Evolutionary conservation across 2,329 filamentous ascomycete genomes (phyloP), one percentile per base, ranked within the genome.

Genomic region (Aspergillus sp.): DNA sequence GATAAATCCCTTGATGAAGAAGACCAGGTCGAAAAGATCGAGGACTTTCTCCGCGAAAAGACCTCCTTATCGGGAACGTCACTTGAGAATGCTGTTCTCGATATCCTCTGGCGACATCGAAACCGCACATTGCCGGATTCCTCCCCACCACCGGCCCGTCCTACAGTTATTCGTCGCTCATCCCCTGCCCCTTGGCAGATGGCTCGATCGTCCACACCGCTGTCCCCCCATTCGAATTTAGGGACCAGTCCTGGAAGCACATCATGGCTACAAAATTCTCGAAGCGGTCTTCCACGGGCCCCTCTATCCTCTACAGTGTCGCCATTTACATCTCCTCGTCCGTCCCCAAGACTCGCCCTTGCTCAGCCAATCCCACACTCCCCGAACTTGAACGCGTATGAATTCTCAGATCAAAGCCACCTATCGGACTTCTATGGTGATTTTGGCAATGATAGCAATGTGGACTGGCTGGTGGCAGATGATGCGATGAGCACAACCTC

Each of bases 281-380:
- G 90, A 27, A 88, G 90, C 50, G 87, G 84, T 55, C 91, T 96
- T 69, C 83, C 82, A 61, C 86, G 93, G 66, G 86, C 88, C 59
- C 93, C 89, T 70, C 91, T 90, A 35, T 89, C 86, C 44, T 86
- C 82, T 14, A 88, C 87, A 33, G 90, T 87, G 11, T 98, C 93
- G 39, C 95, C 95, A 1, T 98, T 98, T 74, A 91, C 90, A 39
- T 98, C 93, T 9, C 95, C 95, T 31, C 89, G 93, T 52, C 93
- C 95, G 12, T 98, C 93, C 14, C 95, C 95, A 31, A 87, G 93
- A 63, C 86, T 98, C 55, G 91, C 91, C 44, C 89, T 96, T 71
- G 91, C 92, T 8, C 93, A 91, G 49, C 95, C 95, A 52, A 96
- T 98, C 67, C 95, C 95, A 4, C 91, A 98, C 75, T 97, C 93